Evolutionary conservation across 2,329 filamentous ascomycete species (phyloP).

Genomic region (Canariomyces notabilis): DNA sequence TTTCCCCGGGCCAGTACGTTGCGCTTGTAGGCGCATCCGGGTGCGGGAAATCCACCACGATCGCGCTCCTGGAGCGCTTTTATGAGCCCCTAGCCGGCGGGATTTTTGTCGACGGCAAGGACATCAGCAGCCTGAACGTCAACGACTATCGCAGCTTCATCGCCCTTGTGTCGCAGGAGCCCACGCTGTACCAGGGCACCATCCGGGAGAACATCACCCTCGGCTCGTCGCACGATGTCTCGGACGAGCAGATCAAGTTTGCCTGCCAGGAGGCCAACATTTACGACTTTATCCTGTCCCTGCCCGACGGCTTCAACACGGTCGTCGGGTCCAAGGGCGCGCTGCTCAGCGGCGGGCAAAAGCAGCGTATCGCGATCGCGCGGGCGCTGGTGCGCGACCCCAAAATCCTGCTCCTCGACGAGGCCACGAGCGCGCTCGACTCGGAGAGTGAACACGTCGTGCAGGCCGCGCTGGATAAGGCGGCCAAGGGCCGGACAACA

Average conservation of each 20-base stretch:
- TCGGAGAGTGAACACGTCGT: slow-evolving; percentile 74
- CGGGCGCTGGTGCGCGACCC: slow-evolving; percentile 87
- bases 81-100: slow-evolving; percentile 82
- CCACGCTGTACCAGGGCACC: slow-evolving; percentile 88
- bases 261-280: slow-evolving; percentile 90
- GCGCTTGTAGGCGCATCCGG: slow-evolving; percentile 92
- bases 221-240: slow-evolving; percentile 62
- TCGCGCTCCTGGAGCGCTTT: slow-evolving; percentile 87
- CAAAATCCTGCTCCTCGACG: slow-evolving; percentile 77
- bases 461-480: slow-evolving; percentile 73
- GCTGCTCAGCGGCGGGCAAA: slow-evolving; percentile 84
- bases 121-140: slow-evolving; percentile 75
- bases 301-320: slow-evolving; percentile 82
- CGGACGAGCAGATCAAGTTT: slow-evolving; percentile 67
- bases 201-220: slow-evolving; percentile 88
- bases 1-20: slow-evolving; percentile 75
- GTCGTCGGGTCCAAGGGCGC: slow-evolving; percentile 82
- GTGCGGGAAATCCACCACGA: slow-evolving; percentile 91
- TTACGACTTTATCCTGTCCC: slow-evolving; percentile 81
- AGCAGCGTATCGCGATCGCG: slow-evolving; percentile 91
- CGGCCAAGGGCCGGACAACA: slow-evolving; percentile 79
- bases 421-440: slow-evolving; percentile 74
- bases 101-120: slow-evolving; percentile 75
- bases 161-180: slow-evolving; percentile 88
- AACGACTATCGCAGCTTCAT: slow-evolving; percentile 80